Evolutionary conservation across 192 early-diverging fungal genomes (phyloP).

Genomic region (Umbelopsis sp.): DNA sequence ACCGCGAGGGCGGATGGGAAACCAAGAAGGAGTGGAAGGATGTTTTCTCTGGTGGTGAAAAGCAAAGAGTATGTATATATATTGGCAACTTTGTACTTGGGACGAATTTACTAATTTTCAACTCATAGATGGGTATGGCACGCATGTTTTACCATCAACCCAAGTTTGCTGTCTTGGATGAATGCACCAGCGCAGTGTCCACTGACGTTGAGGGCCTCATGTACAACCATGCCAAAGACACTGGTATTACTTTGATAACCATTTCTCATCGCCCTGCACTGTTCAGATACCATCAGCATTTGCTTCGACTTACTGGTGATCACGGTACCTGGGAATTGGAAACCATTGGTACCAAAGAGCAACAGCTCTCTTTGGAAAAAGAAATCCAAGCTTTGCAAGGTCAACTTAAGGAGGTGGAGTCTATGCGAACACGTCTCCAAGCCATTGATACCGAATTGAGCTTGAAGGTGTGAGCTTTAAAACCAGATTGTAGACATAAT

Average conservation of each 20-base stretch:
- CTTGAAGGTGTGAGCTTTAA: constrained; percentile 32
- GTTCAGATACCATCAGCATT: constrained; percentile 95
- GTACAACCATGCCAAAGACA: constrained; percentile 78
- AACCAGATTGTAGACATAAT: not conserved
- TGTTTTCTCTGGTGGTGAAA: constrained; percentile 96
- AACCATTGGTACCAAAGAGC: constrained; percentile 77
- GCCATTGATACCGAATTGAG: constrained; percentile 58
- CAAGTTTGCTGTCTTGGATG: constrained; percentile 94
- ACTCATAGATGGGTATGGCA: constrained; percentile 84
- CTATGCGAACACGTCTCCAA: constrained; percentile 44
- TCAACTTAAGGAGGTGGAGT: constrained; percentile 55
- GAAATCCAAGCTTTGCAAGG: constrained; percentile 76
- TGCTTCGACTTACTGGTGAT: constrained; percentile 89
- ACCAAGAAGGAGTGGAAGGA: constrained; percentile 89
- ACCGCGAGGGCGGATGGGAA: constrained; percentile 90
- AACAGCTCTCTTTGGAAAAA: constrained; percentile 83
- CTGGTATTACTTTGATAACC: constrained; percentile 92
- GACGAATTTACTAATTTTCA: constrained; percentile 8
- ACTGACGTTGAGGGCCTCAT: constrained; percentile 93
- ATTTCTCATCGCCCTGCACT: constrained; percentile 94
- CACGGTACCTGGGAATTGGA: constrained; percentile 85
- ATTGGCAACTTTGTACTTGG: not conserved
- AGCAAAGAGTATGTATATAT: constrained; percentile 67
- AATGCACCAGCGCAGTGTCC: constrained; percentile 87
- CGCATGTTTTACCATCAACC: constrained; percentile 97